Conservation (phyloP, 805 yeast genomes). For the Brettanomyces sp. region DNA sequence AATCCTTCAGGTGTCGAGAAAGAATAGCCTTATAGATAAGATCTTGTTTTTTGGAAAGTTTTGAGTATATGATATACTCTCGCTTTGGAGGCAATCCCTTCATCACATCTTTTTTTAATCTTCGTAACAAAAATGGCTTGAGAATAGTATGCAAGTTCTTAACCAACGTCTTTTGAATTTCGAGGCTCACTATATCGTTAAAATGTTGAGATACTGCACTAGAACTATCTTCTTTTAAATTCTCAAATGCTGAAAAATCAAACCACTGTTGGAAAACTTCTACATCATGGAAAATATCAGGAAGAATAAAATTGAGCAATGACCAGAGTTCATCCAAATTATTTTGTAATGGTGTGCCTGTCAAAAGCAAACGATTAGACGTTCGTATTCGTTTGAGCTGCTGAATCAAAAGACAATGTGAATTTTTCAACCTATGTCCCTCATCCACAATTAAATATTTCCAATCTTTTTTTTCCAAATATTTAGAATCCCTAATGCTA, state of each 20-base stretch:
- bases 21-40: slow-evolving; percentile 29
- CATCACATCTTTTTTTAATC: slow-evolving; percentile 70
- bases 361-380: slow-evolving; percentile 65
- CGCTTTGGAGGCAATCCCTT: slow-evolving; percentile 75
- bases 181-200: slow-evolving; percentile 44
- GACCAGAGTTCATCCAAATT: slow-evolving; percentile 90
- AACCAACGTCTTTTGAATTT: slow-evolving; percentile 53
- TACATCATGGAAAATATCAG: slow-evolving; percentile 86
- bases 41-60: slow-evolving; percentile 33
- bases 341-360: slow-evolving; percentile 97
- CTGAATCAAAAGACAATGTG: slow-evolving; percentile 64
- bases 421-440: slow-evolving; percentile 87
- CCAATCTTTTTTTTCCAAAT: slow-evolving; percentile 53
- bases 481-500: slow-evolving; percentile 56
- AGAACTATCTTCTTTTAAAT: slow-evolving; percentile 23
- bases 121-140: slow-evolving; percentile 77
- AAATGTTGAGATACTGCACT: slow-evolving; percentile 28
- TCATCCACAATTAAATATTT: slow-evolving; percentile 86
- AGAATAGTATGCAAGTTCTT: slow-evolving; percentile 77
- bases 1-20: slow-evolving; percentile 31
- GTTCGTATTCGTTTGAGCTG: slow-evolving; percentile 61
- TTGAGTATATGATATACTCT: slow-evolving; percentile 74
- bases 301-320: slow-evolving; percentile 77
- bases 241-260: slow-evolving; percentile 58
- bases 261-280: slow-evolving; percentile 92